Conservation (phyloP, 768 basidiomycete species). For the Dentipellis fragilis region DNA sequence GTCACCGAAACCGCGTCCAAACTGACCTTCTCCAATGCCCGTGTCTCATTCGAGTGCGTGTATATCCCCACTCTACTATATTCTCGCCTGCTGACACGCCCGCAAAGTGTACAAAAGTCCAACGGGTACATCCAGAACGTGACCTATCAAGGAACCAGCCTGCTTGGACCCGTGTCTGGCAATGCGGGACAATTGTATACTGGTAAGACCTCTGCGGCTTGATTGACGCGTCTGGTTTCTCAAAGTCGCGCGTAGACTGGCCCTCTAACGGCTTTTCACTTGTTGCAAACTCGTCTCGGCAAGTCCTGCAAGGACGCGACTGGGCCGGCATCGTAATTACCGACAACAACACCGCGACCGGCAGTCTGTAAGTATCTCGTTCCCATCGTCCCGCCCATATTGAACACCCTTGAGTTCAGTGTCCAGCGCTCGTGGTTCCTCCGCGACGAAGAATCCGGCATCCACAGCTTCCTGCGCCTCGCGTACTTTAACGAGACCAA, state of each 20-base stretch:
- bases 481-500: slow-evolving; percentile 16
- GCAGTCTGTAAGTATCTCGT: slow-evolving; percentile 3
- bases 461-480: slow-evolving; percentile 19
- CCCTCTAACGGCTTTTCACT: background rate
- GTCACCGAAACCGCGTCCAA: background rate
- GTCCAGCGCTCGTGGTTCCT: slow-evolving; percentile 21
- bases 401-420: background rate
- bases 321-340: slow-evolving; percentile 20
- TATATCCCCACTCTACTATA: background rate
- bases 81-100: background rate
- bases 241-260: background rate
- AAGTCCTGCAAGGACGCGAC: slow-evolving; percentile 10
- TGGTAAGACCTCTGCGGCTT: background rate
- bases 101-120: background rate
- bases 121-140: slow-evolving; percentile 18
- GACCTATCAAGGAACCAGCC: slow-evolving; percentile 9
- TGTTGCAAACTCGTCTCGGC: background rate
- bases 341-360: slow-evolving; percentile 14
- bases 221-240: background rate
- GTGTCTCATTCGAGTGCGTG: background rate
- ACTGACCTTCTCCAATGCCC: background rate
- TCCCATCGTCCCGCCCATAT: background rate
- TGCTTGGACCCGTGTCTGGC: slow-evolving; percentile 15
- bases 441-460: slow-evolving; percentile 17
- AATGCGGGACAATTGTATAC: slow-evolving; percentile 18